Percentiles rank a stretch among this genome's conserved stretches.
These are phyloP conservation scores for Phytophthora vignae DNA, from an alignment of 352 stramenopile species.

Conservation along the genomic window DNA sequence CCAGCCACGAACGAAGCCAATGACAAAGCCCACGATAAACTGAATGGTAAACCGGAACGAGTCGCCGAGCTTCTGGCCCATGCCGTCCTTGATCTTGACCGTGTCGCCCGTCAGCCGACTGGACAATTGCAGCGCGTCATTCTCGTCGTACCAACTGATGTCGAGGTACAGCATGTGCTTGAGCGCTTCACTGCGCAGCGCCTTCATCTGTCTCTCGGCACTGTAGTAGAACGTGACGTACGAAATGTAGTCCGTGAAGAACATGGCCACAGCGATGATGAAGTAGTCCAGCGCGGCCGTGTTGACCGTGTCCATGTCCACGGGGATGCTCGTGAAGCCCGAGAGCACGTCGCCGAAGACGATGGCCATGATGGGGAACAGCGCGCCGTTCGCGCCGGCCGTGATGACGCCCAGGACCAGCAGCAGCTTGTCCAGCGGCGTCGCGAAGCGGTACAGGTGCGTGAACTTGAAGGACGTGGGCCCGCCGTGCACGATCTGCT, in stretches of 20 bases:
- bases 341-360: constrained; percentile 48
- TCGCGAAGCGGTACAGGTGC: constrained; percentile 51
- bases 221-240: constrained; percentile 48
- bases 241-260: constrained; percentile 43
- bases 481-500: constrained; percentile 17
- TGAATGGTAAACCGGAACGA: constrained; percentile 41
- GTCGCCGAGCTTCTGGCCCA: constrained; percentile 51
- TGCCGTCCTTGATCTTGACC: constrained; percentile 54
- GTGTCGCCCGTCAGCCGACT: constrained; percentile 43
- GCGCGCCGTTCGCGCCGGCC: constrained; percentile 39
- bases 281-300: constrained; percentile 37
- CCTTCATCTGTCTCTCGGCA: constrained; percentile 53
- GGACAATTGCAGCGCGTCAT: constrained; percentile 40
- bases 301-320: constrained; percentile 42
- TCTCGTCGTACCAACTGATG: constrained; percentile 54
- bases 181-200: constrained; percentile 38
- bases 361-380: constrained; percentile 55
- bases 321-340: constrained; percentile 33
- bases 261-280: constrained; percentile 44
- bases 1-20: constrained; percentile 52
- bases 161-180: constrained; percentile 54
- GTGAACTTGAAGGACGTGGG: constrained; percentile 42
- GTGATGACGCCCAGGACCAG: constrained; percentile 33
- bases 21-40: constrained; percentile 47
- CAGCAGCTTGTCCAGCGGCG: constrained; percentile 40